phyloP scores from a whole-genome alignment of 2,329 filamentous ascomycete species.

The Pseudogymnoascus sp. region DNA sequence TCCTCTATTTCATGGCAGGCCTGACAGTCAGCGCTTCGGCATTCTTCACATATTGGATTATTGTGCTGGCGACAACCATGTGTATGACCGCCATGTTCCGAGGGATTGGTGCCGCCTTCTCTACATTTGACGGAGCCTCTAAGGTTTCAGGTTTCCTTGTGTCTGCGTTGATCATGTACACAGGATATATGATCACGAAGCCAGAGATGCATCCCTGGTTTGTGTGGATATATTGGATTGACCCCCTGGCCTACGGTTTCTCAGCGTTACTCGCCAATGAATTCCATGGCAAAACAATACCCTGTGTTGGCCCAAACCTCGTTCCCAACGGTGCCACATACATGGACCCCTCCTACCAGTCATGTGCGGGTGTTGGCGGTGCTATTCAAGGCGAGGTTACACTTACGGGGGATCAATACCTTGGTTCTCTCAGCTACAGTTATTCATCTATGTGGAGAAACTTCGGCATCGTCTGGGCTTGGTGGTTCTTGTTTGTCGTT shows the following conservation, averaged over 20 bases:
- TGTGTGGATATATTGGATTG: conserved; percentile 55
- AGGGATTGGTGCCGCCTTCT: conserved; percentile 46
- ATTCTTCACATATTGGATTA: conserved; percentile 57
- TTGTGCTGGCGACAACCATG: conserved; percentile 45
- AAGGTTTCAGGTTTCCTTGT: conserved; percentile 48
- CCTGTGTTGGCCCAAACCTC: conserved; percentile 43
- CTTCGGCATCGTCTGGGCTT: conserved; percentile 55
- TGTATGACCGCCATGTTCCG: conserved; percentile 53
- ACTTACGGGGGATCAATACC: conserved; percentile 52
- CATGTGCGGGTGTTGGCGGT: conserved; percentile 53
- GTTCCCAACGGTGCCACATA: conserved; percentile 44
- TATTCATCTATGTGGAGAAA: conserved; percentile 51
- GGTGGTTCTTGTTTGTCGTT: conserved; percentile 51
- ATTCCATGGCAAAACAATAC: conserved; percentile 51
- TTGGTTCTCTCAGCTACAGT: conserved; percentile 42
- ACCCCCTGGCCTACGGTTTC: conserved; percentile 63
- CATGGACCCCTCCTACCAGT: conserved; percentile 34
- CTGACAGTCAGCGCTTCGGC: conserved; percentile 41
- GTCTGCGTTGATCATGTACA: conserved; percentile 50
- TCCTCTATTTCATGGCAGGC: conserved; percentile 58
- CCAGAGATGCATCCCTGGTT: conserved; percentile 58
- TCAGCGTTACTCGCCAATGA: conserved; percentile 64
- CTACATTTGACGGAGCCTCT: conserved; percentile 50
- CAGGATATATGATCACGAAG: conserved; percentile 55
- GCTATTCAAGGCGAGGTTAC: conserved; percentile 39